These are phyloP conservation scores for Phlebiopsis flavidoalba DNA, from an alignment of 768 basidiomycete genomes.

Conservation along the genomic window DNA sequence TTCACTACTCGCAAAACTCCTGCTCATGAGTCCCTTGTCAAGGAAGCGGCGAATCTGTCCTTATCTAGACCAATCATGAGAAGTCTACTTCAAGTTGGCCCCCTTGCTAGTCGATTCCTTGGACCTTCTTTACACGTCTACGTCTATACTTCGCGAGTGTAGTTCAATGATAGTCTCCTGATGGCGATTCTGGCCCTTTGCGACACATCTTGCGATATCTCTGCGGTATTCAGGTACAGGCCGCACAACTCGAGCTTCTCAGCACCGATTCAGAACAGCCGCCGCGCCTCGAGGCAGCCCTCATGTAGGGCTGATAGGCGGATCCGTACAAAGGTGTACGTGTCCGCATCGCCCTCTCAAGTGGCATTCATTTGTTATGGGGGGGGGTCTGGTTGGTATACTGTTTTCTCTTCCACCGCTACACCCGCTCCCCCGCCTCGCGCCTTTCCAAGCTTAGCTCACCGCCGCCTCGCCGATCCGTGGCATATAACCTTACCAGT, in stretches of 20 bases:
- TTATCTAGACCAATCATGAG: too few relatives aligned
- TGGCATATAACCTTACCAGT: not conserved
- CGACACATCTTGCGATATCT: not conserved
- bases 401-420: not conserved
- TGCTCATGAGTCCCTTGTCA: too few relatives aligned
- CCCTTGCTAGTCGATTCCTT: too few relatives aligned
- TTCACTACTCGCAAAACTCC: too few relatives aligned
- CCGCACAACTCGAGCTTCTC: not conserved
- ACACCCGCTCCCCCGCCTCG: not conserved
- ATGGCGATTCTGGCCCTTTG: not conserved
- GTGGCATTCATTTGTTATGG: not conserved
- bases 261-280: not conserved
- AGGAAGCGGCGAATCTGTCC: too few relatives aligned
- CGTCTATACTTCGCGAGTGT: too few relatives aligned
- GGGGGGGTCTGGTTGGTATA: not conserved
- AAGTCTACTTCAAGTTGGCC: too few relatives aligned
- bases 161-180: too few relatives aligned
- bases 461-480: not conserved
- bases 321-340: not conserved
- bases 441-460: not conserved
- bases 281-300: constrained; percentile 1
- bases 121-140: too few relatives aligned
- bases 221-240: not conserved
- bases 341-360: not conserved
- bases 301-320: not conserved